Percentiles rank a stretch among this genome's conserved stretches.
Conservation (phyloP, 2,329 filamentous ascomycete genomes). For the Pyricularia sp. region DNA sequence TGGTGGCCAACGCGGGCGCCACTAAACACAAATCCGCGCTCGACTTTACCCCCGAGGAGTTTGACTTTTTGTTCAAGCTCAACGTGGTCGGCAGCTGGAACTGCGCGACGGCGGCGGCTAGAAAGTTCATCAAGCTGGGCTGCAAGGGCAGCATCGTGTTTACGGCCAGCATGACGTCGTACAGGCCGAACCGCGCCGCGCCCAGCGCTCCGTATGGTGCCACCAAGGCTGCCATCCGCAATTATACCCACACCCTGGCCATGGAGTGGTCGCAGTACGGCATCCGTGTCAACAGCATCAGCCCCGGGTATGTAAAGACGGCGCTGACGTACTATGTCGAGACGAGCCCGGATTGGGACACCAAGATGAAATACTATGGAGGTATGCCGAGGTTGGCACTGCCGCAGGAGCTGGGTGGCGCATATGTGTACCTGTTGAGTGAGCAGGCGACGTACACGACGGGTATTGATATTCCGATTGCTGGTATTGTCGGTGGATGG, state of each 20-base stretch:
- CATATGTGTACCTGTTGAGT: constrained; percentile 73
- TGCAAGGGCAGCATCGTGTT: constrained; percentile 17
- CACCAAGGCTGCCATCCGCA: constrained; percentile 21
- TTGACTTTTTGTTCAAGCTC: constrained; percentile 32
- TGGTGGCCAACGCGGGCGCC: constrained; percentile 29
- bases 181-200: constrained; percentile 22
- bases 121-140: constrained; percentile 26
- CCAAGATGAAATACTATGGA: constrained; percentile 45
- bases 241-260: constrained; percentile 4
- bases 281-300: constrained; percentile 34
- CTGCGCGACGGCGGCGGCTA: constrained; percentile 34
- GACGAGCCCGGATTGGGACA: constrained; percentile 21
- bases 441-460: constrained; percentile 81
- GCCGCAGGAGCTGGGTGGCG: constrained; percentile 67
- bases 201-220: constrained; percentile 39
- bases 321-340: constrained; percentile 41
- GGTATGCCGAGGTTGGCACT: constrained; percentile 45
- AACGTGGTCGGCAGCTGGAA: constrained; percentile 37
- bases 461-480: constrained; percentile 53
- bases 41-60: constrained; percentile 27
- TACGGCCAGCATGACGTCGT: constrained; percentile 3
- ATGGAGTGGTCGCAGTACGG: constrained; percentile 33
- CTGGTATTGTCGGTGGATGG: constrained; percentile 22
- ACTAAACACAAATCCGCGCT: constrained; percentile 36
- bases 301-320: constrained; percentile 30